Conservation (phyloP, 352 stramenopile genomes). For the Phytophthora foliorum region DNA sequence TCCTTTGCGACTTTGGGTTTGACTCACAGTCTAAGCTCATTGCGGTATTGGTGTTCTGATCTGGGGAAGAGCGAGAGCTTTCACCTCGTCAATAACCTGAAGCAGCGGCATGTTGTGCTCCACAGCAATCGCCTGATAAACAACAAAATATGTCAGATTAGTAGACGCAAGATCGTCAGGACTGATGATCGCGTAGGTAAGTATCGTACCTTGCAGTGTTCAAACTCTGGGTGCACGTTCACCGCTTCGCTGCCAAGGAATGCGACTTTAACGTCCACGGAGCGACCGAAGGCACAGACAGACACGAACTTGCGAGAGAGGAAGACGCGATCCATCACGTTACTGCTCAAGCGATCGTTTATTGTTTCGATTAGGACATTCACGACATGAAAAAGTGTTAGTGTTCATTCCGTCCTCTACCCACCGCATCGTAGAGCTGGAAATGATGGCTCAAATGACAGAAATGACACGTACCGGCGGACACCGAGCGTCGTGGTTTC, state of each 20-base stretch:
- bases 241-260: conserved; percentile 60
- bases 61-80: conserved; percentile 45
- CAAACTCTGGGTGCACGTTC: conserved; percentile 86
- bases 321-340: conserved; percentile 63
- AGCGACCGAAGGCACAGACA: conserved; percentile 52
- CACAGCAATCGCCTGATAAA: conserved; percentile 55
- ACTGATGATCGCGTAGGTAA: background rate
- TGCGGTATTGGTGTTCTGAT: conserved; percentile 6
- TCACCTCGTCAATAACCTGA: conserved; percentile 67
- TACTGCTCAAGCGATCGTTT: conserved; percentile 46
- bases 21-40: conserved; percentile 34
- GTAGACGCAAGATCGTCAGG: no score
- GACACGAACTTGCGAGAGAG: conserved; percentile 65
- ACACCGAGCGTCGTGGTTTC: conserved; percentile 93
- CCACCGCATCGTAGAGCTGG: background rate
- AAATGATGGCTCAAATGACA: background rate
- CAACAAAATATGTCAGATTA: background rate
- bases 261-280: conserved; percentile 70
- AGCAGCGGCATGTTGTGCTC: conserved; percentile 54
- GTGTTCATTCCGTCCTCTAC: background rate
- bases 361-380: conserved; percentile 24
- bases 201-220: conserved; percentile 80
- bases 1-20: background rate
- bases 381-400: conserved; percentile 19
- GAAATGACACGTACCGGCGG: conserved; percentile 58